Base-by-base conservation (phyloP, 148 eudicot genomes). In the Fagopyrum esculentum region DNA sequence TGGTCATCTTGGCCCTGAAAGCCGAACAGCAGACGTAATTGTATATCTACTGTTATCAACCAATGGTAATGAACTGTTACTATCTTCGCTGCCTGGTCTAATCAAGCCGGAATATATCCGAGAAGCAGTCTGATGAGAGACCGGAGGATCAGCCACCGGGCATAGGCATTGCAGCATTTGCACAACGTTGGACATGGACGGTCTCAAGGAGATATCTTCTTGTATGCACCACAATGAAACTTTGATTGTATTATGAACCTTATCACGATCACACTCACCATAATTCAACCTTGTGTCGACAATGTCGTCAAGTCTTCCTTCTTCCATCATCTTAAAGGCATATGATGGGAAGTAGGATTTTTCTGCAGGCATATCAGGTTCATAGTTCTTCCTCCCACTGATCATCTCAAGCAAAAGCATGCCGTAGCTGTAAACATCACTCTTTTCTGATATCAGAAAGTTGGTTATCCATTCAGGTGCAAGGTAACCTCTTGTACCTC, bases 381-480 rank as follows among this genome's bases (percentile, higher is more conserved):
- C 97, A 15, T 87, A 95, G 82, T 83, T 92, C 74, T 95, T 95
- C 75, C 99, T 82, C 6, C 99, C 99, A 0, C 94, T 96, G 1
- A 95, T 86, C 78, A 95, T 87, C 75, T 95, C 99, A 44, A 95
- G 96, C 79, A 95, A 61, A 29, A 95, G 97, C 99, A 95, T 92
- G 29, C 99, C 99, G 9, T 87, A 95, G 83, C 99, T 95, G 51
- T 87, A 95, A 16, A 95, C 99, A 74, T 95, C 99, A 29, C 99
- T 95, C 84, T 95, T 95, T 59, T 95, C 99, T 4, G 99, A 95
- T 73, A 95, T 95, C 4, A 97, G 90, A 6, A 87, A 90, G 88
- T 85, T 95, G 50, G 97, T 89, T 78, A 95, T 90, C 99, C 99
- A 95, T 56, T 95, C 99, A 0, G 99, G 99, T 1, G 99, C 99